phyloP scores from a whole-genome alignment of 106 monocot species.

The Cymbidium sinense region DNA sequence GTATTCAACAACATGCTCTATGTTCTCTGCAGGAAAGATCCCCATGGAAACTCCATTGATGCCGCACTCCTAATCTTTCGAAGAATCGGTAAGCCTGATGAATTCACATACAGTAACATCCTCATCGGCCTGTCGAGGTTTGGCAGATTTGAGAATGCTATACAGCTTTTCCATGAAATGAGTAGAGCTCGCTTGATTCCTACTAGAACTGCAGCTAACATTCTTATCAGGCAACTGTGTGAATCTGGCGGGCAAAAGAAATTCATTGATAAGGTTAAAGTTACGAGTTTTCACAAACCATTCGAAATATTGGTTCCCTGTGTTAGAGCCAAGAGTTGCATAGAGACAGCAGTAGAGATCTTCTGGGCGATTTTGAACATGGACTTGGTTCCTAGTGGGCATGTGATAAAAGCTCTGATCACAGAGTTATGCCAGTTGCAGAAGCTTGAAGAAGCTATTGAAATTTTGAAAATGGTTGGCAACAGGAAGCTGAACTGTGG shows the following conservation, averaged over 20 bases:
- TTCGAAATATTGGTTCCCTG: constrained; percentile 39
- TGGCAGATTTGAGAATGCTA: constrained; percentile 25
- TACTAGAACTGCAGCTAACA: constrained; percentile 29
- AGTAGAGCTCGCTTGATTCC: constrained; percentile 16
- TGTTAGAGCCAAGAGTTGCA: constrained; percentile 1
- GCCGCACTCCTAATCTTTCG: constrained; percentile 20
- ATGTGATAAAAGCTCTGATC: constrained; percentile 22
- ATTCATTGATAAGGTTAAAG: constrained; percentile 23
- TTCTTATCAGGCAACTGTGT: constrained; percentile 21
- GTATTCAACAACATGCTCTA: constrained; percentile 42
- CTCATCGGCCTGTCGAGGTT: constrained; percentile 27
- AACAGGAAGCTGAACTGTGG: constrained; percentile 14
- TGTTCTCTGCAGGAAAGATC: constrained; percentile 25
- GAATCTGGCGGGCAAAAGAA: background rate
- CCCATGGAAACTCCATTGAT: constrained; percentile 13
- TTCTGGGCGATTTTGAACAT: constrained; percentile 20
- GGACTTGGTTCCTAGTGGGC: constrained; percentile 30
- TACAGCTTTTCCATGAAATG: constrained; percentile 30
- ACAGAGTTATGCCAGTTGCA: constrained; percentile 18
- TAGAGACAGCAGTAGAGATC: constrained; percentile 17
- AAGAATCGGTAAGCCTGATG: constrained; percentile 23
- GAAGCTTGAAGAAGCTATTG: constrained; percentile 33
- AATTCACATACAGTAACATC: constrained; percentile 26
- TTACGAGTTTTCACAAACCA: constrained; percentile 19
- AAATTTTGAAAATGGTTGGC: constrained; percentile 14